These are phyloP conservation scores for Brasilioporus rufonigricans DNA, from an alignment of 768 basidiomycete genomes.

Conservation along the genomic window DNA sequence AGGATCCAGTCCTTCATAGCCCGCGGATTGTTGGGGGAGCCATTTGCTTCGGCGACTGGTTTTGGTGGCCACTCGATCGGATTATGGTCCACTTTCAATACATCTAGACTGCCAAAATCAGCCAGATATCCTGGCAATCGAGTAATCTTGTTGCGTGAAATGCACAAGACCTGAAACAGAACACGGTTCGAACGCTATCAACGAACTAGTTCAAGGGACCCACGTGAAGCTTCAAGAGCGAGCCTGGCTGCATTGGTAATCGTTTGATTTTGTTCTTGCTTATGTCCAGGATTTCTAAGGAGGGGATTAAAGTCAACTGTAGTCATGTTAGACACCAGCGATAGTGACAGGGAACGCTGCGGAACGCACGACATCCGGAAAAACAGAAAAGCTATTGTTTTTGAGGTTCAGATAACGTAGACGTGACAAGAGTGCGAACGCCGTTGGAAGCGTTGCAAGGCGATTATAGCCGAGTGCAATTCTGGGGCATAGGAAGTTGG, in stretches of 20 bases:
- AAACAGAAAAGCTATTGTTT: slow-evolving; percentile 75
- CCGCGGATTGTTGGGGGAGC: slow-evolving; percentile 43
- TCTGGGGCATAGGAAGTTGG: slow-evolving; percentile 38
- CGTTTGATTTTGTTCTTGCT: slow-evolving; percentile 87
- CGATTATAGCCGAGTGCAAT: slow-evolving; percentile 87
- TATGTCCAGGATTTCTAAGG: slow-evolving; percentile 91
- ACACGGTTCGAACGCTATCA: neutral
- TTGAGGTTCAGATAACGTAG: slow-evolving; percentile 86
- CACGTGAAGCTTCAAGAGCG: slow-evolving; percentile 73
- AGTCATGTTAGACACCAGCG: slow-evolving; percentile 8
- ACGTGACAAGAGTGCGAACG: slow-evolving; percentile 68
- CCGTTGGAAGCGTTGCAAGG: slow-evolving; percentile 70
- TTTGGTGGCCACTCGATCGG: slow-evolving; percentile 92
- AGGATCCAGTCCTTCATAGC: slow-evolving; percentile 71
- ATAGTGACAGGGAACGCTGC: slow-evolving; percentile 1
- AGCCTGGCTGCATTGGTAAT: slow-evolving; percentile 78
- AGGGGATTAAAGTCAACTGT: slow-evolving; percentile 80
- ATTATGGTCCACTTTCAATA: slow-evolving; percentile 87
- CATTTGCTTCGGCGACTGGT: slow-evolving; percentile 45
- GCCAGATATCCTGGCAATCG: slow-evolving; percentile 76
- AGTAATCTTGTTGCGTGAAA: slow-evolving; percentile 82
- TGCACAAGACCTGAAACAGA: slow-evolving; percentile 67
- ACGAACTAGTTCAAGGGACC: slow-evolving; percentile 15
- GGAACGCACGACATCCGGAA: slow-evolving; percentile 81
- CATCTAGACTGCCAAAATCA: slow-evolving; percentile 66